Evolutionary conservation across 441 rosid genomes (phyloP), one percentile per base, ranked within the genome.

Genomic region (Populus hybrid): DNA sequence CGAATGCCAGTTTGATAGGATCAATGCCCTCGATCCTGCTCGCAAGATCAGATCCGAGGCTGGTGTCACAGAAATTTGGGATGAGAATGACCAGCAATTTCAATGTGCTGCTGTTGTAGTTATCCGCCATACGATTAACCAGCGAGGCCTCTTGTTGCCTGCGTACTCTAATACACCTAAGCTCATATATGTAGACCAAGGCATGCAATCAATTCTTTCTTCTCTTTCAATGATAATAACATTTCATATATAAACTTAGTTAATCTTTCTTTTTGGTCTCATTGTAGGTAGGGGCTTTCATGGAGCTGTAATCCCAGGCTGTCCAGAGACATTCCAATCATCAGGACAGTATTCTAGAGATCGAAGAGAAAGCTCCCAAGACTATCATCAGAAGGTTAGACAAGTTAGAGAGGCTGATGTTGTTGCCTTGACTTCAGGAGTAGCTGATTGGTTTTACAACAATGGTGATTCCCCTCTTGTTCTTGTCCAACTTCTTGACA

Each of bases 381-480:
- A 92, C 76, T 83, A 81, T 81, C 93, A 92, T 85, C 95, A 92
- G 84, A 91, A 89, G 88, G 73, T 89, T 69, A 84, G 84, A 57
- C 84, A 82, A 57, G 77, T 90, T 82, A 81, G 90, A 7, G 76
- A 75, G 24, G 98, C 97, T 1, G 93, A 94, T 21, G 28, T 89
- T 28, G 5, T 91, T 2, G 93, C 84, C 28, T 11, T 83, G 38
- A 91, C 93, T 0, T 73, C 86, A 1, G 97, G 98, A 46, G 88
- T 87, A 0, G 84, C 91, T 67, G 87, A 89, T 14, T 94, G 97
- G 97, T 32, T 76, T 78, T 91, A 89, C 86, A 93, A 93, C 78
- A 82, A 91, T 11, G 95, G 88, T 36, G 74, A 84, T 28, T 35
- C 79, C 10, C 90, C 88, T 11, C 86, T 94, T 67, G 67, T 91